A percentile compares a stretch with the other conserved stretches of the same genome.
phyloP scores from a whole-genome alignment of 2,329 filamentous ascomycete species.

The Trichophyton schoenleinii region DNA sequence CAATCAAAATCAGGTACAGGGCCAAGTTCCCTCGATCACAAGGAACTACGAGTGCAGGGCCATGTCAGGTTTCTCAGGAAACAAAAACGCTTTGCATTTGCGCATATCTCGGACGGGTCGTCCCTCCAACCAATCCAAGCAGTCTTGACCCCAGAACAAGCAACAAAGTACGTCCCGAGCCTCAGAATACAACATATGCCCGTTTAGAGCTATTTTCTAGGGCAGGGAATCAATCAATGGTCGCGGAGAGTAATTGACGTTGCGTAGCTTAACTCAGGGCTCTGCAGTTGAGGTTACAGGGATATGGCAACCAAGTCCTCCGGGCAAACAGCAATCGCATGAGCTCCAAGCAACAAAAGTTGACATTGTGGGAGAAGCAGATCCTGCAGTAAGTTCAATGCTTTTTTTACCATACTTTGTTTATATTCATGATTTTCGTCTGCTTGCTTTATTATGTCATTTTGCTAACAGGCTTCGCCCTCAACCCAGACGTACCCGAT shows the following conservation, averaged over 20 bases:
- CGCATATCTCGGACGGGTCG: conserved; percentile 77
- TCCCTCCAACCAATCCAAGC: conserved; percentile 68
- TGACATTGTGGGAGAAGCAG: conserved; percentile 60
- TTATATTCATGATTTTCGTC: too few relatives aligned
- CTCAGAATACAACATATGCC: not conserved
- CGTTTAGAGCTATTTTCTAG: not conserved
- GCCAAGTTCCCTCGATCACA: conserved; percentile 23
- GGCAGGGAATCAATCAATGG: not conserved
- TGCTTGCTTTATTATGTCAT: not conserved
- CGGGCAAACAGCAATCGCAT: conserved; percentile 56
- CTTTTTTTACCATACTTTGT: too few relatives aligned
- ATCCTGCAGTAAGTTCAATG: conserved; percentile 55
- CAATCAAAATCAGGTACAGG: conserved; percentile 16
- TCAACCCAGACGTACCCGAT: conserved; percentile 65
- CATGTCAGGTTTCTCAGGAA: conserved; percentile 74
- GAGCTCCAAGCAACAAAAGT: conserved; percentile 66
- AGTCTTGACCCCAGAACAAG: conserved; percentile 58
- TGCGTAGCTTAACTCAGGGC: conserved; percentile 61
- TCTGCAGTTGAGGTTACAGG: conserved; percentile 67
- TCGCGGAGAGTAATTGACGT: not conserved
- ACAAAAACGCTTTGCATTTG: conserved; percentile 74
- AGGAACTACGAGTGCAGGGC: conserved; percentile 52
- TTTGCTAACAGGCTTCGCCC: not conserved
- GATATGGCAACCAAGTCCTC: conserved; percentile 58
- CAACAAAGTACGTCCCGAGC: conserved; percentile 53